Evolutionary conservation across 2,329 filamentous ascomycete genomes (phyloP), one percentile per base, ranked within the genome.

Genomic region (Byssothecium circinans): DNA sequence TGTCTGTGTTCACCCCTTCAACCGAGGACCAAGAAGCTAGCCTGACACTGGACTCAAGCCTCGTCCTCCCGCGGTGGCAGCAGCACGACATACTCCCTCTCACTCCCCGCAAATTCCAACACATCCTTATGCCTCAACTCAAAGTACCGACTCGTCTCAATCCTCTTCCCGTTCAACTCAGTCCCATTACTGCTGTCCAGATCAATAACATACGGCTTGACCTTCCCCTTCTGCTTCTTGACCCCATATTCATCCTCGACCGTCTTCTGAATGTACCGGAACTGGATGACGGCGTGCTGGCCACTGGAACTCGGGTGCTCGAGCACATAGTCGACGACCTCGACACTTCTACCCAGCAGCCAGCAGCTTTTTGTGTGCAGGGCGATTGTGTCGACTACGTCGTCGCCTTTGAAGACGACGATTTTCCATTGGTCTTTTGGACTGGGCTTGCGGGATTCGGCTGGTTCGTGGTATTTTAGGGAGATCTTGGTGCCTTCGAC

Each of bases 11-110:
- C n/a, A n/a, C n/a, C n/a, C n/a, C n/a, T n/a, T n/a, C n/a, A n/a
- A n/a, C n/a, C n/a, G n/a, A n/a, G n/a, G n/a, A n/a, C n/a, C n/a
- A n/a, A n/a, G n/a, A n/a, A n/a, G n/a, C n/a, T n/a, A n/a, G n/a
- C n/a, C n/a, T n/a, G n/a, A n/a, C n/a, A n/a, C n/a, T n/a, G n/a
- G n/a, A n/a, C n/a, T n/a, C n/a, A n/a, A n/a, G n/a, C 23, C 33
- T 36, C 19, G 10, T 42, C 27, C 14, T 68, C 67, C 5, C 58
- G 56, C 17, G 67, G 67, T 23, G 82, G 81, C 49, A 96, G 79
- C 89, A 97, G 94, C 50, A 97, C 71, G n/a, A 99, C 90, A 70
- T 97, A 99, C 73, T 99, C 94, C 61, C 91, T 83, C 49, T 88
- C 87, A 67, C 90, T 96, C 50, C 88, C 80, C 8, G 91, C 94